These are phyloP conservation scores for Xylaria digitata DNA, from an alignment of 2,329 filamentous ascomycete genomes.

Conservation along the genomic window DNA sequence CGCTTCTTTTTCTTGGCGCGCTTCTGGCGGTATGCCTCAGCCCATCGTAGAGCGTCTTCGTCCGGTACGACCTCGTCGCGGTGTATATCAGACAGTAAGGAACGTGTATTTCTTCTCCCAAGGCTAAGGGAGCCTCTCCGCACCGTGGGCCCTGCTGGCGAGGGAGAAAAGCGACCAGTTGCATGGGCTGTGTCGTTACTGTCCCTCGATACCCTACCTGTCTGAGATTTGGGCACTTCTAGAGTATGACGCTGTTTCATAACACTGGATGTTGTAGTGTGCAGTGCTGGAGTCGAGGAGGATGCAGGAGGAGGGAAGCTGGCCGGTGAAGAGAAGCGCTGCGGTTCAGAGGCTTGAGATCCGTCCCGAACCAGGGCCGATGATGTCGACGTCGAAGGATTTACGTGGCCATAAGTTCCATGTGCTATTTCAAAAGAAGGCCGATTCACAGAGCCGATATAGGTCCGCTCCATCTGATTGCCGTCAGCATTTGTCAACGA, in stretches of 20 bases:
- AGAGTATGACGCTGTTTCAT: constrained; percentile 88
- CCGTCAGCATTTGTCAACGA: constrained; percentile 48
- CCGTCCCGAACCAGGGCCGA: constrained; percentile 48
- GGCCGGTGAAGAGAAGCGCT: constrained; percentile 74
- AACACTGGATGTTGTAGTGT: constrained; percentile 62
- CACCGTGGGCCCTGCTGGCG: constrained; percentile 64
- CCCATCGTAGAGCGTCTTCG: constrained; percentile 91
- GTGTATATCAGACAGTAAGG: constrained; percentile 84
- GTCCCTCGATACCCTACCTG: constrained; percentile 79
- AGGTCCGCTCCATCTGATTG: constrained; percentile 31
- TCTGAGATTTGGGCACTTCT: constrained; percentile 79
- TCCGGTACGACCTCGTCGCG: constrained; percentile 87
- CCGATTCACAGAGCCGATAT: constrained; percentile 34
- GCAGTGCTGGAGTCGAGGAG: constrained; percentile 60
- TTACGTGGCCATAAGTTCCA: constrained; percentile 40
- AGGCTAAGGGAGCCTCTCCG: constrained; percentile 87
- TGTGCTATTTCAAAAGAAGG: constrained; percentile 34
- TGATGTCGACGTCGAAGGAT: constrained; percentile 41
- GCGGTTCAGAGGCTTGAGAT: constrained; percentile 53
- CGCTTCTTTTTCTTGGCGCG: constrained; percentile 87
- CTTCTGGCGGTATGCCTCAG: constrained; percentile 92
- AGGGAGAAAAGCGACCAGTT: constrained; percentile 85
- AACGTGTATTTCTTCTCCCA: constrained; percentile 82
- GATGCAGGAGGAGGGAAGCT: constrained; percentile 60
- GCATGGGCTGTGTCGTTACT: constrained; percentile 72